phyloP scores from a whole-genome alignment of 2,329 filamentous ascomycete genomes.

The Colletotrichum sp. region DNA sequence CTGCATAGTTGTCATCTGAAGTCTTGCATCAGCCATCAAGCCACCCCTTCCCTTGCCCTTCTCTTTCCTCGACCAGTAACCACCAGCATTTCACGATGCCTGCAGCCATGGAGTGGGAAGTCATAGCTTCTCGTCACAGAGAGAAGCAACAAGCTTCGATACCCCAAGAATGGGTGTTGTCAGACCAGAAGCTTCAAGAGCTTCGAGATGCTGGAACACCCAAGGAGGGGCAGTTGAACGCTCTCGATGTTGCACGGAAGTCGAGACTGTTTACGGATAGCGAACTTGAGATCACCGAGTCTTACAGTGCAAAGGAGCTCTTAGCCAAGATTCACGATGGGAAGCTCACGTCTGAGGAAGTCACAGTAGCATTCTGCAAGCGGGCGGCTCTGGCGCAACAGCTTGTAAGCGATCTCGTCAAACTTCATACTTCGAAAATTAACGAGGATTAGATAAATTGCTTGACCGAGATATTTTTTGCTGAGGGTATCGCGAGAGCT shows the following conservation, averaged over 20 bases:
- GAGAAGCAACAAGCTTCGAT: constrained; percentile 10
- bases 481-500: constrained; percentile 48
- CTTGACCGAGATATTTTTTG: constrained; percentile 55
- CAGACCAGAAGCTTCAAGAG: neutral
- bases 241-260: constrained; percentile 2
- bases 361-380: constrained; percentile 30
- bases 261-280: constrained; percentile 19
- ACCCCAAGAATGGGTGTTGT: constrained; percentile 16
- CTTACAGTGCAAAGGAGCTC: constrained; percentile 18
- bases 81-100: neutral
- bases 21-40: neutral
- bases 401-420: neutral
- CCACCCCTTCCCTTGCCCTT: neutral
- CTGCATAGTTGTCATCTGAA: neutral
- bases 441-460: constrained; percentile 34
- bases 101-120: constrained; percentile 8
- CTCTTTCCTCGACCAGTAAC: neutral
- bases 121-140: constrained; percentile 14
- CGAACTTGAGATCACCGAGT: constrained; percentile 27
- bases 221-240: constrained; percentile 12
- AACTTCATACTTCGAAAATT: neutral
- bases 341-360: constrained; percentile 26
- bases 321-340: constrained; percentile 18
- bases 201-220: constrained; percentile 8
- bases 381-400: constrained; percentile 32